Percentiles rank a stretch among this genome's conserved stretches.
Conservation (phyloP, 2,329 filamentous ascomycete genomes). For the Mycogone perniciosa region DNA sequence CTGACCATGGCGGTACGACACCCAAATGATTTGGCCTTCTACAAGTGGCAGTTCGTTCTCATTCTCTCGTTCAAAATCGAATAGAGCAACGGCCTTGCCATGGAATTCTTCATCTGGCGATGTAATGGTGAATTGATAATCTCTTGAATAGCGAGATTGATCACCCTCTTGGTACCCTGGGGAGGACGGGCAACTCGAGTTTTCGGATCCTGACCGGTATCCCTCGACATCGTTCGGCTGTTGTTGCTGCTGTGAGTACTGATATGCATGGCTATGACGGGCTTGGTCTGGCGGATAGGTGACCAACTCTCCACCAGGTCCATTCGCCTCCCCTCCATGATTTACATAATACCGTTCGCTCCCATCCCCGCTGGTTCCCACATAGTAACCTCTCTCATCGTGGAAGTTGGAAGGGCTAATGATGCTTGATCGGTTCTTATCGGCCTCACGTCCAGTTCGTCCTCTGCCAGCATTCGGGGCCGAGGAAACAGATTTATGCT, state of each 20-base stretch:
- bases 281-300: conserved; percentile 66
- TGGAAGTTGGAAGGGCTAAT: conserved; percentile 47
- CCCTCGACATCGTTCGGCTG: conserved; percentile 43
- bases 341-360: conserved; percentile 70
- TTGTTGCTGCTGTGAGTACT: conserved; percentile 32
- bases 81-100: conserved; percentile 89
- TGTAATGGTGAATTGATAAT: conserved; percentile 92
- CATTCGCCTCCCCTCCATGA: conserved; percentile 63
- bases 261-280: conserved; percentile 46
- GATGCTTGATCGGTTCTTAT: conserved; percentile 33
- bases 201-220: conserved; percentile 50
- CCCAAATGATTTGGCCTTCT: conserved; percentile 93
- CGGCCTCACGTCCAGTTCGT: conserved; percentile 41
- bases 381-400: conserved; percentile 59
- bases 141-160: conserved; percentile 76
- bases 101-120: conserved; percentile 97
- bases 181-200: conserved; percentile 53
- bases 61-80: conserved; percentile 91
- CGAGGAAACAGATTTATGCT: conserved; percentile 66
- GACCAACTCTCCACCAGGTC: conserved; percentile 72
- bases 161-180: conserved; percentile 55
- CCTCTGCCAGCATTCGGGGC: conserved; percentile 37
- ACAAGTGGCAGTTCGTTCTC: conserved; percentile 90
- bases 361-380: conserved; percentile 61
- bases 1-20: conserved; percentile 92